A percentile compares a stretch with the other conserved stretches of the same genome.
phyloP scores from a whole-genome alignment of 2,329 filamentous ascomycete genomes.

The Phyllosticta paracitricarpa region DNA sequence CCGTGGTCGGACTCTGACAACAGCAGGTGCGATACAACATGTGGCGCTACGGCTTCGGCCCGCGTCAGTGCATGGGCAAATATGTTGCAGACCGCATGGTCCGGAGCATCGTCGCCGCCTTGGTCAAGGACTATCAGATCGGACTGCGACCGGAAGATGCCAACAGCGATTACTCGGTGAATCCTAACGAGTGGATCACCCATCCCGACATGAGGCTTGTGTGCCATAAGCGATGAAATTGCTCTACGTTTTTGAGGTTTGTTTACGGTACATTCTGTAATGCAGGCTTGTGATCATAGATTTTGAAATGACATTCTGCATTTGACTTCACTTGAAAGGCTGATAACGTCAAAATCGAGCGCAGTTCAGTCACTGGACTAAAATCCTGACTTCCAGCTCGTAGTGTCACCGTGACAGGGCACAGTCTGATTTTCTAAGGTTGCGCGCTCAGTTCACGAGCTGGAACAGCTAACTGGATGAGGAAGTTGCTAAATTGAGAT shows the following conservation, averaged over 20 bases:
- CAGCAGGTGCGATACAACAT: conserved; percentile 26
- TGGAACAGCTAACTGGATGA: too few relatives aligned
- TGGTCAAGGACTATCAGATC: not conserved
- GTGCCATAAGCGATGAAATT: not conserved
- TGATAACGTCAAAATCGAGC: too few relatives aligned
- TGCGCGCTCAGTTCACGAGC: too few relatives aligned
- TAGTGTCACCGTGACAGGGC: too few relatives aligned
- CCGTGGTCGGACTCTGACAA: not conserved
- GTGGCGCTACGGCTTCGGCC: conserved; percentile 39
- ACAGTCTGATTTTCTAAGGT: too few relatives aligned
- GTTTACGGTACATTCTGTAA: too few relatives aligned
- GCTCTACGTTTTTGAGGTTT: not conserved
- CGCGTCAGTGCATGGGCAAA: conserved; percentile 35
- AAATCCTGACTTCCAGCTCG: too few relatives aligned
- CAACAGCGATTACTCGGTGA: not conserved
- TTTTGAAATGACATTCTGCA: too few relatives aligned
- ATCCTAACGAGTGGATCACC: not conserved
- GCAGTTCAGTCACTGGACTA: too few relatives aligned
- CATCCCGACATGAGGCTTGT: not conserved
- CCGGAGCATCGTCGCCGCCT: conserved; percentile 4
- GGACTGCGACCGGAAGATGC: not conserved
- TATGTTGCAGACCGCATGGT: conserved; percentile 32
- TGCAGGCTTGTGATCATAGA: too few relatives aligned
- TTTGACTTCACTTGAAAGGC: too few relatives aligned
- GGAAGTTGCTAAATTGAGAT: too few relatives aligned